Evolutionary conservation across 1,284 basidiomycete genomes (phyloP).

Genomic region (Ceratorhiza oryzae-sativae): DNA sequence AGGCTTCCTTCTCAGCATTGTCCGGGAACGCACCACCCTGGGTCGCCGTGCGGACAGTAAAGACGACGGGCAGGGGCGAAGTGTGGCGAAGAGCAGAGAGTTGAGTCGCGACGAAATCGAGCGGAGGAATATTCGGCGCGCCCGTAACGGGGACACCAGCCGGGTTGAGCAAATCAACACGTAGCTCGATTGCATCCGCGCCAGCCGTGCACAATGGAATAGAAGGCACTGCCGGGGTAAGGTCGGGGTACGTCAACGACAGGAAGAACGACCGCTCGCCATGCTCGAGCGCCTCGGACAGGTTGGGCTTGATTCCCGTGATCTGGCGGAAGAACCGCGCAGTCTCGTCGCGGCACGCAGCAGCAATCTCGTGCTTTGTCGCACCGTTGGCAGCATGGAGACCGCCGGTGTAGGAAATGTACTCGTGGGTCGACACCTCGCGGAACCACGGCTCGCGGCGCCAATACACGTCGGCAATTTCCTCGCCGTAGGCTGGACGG

Average conservation of each 20-base stretch:
- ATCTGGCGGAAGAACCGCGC: constrained; percentile 88
- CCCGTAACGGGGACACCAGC: constrained; percentile 49
- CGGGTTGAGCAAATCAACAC: constrained; percentile 82
- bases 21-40: constrained; percentile 96
- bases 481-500: constrained; percentile 87
- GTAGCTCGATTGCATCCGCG: constrained; percentile 90
- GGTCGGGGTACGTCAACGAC: constrained; percentile 89
- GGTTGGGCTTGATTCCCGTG: constrained; percentile 75
- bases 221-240: constrained; percentile 72
- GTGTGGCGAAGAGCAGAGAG: constrained; percentile 79
- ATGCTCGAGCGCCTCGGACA: constrained; percentile 62
- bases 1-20: constrained; percentile 72
- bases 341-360: constrained; percentile 56
- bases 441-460: constrained; percentile 88
- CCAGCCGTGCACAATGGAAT: constrained; percentile 82
- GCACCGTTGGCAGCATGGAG: constrained; percentile 43
- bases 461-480: constrained; percentile 80
- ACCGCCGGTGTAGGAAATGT: constrained; percentile 75
- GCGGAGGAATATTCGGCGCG: constrained; percentile 67
- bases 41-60: constrained; percentile 85
- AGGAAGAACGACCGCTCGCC: constrained; percentile 87
- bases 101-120: constrained; percentile 81
- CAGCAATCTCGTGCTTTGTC: constrained; percentile 36
- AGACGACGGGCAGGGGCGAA: constrained; percentile 87
- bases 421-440: constrained; percentile 86